Percentiles rank a stretch among this genome's conserved stretches.
phyloP scores from a whole-genome alignment of 2,329 filamentous ascomycete species.

The Elsinoe fawcettii region DNA sequence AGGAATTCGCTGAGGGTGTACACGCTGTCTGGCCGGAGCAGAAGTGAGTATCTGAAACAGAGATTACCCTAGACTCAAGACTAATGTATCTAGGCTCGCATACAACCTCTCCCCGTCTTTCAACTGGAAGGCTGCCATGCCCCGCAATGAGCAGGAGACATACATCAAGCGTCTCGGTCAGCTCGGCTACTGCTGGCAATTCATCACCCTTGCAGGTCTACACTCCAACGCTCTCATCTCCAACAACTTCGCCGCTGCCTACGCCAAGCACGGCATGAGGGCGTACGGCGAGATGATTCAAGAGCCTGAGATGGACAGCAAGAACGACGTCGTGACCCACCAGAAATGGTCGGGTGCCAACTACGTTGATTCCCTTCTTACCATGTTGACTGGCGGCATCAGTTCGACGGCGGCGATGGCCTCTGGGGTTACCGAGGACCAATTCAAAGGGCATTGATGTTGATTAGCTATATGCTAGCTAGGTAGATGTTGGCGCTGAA shows the following conservation, averaged over 20 bases:
- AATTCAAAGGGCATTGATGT: constrained; percentile 50
- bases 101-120: constrained; percentile 99
- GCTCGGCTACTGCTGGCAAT: constrained; percentile 98
- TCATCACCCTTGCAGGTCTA: constrained; percentile 96
- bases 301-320: constrained; percentile 88
- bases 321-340: constrained; percentile 93
- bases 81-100: constrained; percentile 57
- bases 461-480: no score
- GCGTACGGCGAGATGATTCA: constrained; percentile 96
- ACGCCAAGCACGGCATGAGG: constrained; percentile 76
- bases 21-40: constrained; percentile 93
- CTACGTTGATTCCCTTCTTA: constrained; percentile 88
- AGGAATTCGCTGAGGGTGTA: constrained; percentile 87
- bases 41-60: constrained; percentile 55
- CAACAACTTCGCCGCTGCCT: constrained; percentile 80
- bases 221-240: constrained; percentile 92
- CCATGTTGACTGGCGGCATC: constrained; percentile 93
- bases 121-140: constrained; percentile 99
- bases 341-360: constrained; percentile 98
- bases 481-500: no score
- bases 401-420: constrained; percentile 94
- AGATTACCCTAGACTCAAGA: not conserved
- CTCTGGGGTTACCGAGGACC: constrained; percentile 93
- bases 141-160: constrained; percentile 84
- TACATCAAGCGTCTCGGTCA: constrained; percentile 83